Base-by-base conservation (phyloP, 257 asterid genomes). In the Coffea eugenioides region DNA sequence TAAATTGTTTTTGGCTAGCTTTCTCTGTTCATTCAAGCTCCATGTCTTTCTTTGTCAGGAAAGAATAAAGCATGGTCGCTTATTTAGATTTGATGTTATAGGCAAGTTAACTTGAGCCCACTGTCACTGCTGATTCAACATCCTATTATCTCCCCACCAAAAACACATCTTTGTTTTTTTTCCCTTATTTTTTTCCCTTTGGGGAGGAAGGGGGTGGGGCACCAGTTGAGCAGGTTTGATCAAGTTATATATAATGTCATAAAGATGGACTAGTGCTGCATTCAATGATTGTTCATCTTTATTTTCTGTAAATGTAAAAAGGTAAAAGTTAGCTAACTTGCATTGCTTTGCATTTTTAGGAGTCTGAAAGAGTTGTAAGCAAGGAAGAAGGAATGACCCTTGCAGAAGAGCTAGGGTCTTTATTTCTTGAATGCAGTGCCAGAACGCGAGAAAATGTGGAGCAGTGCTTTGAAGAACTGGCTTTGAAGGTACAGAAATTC, bases 401-500 rank as follows among this genome's bases (percentile, higher is more conserved):
- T 36, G 97, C 96, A 13, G 87, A 87, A 85, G 97, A 91, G 80
- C 92, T 92, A 36, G 98, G 98, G 80, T 84, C 91, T 74, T 85
- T 91, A 43, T 94, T 91, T 87, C 82, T 90, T 76, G 98, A 94
- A 88, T 91, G 97, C 86, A 94, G 98, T 82, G 97, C 98, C 79
- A 91, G 82, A 88, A 94, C 97, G 51, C 90, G 98, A 81, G 93
- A 87, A 83, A 94, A 94, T 69, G 97, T 94, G 81, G 95, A 94
- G 82, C 82, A 79, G 64, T 90, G 97, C 86, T 94, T 94, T 84
- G 94, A 89, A 84, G 96, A 91, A 81, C 91, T 94, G 8, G 92
- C 92, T 43, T 82, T 88, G 75, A 91, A 94, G 97, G 98, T 92
- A 87, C 61, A 13, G 2, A 57, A 25, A 25, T 70, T 43, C 70